Evolutionary conservation across 495 filamentous ascomycete genomes (phyloP).

Genomic region (Penicillium chermesinum): DNA sequence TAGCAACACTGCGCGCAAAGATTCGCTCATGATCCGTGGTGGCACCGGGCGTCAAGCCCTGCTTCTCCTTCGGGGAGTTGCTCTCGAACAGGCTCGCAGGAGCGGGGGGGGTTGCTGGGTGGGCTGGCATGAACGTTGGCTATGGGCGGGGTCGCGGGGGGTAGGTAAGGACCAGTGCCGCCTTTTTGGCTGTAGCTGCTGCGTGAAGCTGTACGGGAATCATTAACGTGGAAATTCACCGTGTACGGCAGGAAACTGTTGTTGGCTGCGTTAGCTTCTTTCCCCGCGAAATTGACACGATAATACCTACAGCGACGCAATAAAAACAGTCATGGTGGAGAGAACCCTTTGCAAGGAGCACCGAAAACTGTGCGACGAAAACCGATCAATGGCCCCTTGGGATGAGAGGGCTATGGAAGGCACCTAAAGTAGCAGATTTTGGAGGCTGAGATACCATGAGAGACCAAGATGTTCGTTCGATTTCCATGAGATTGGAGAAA

Average conservation of each 20-base stretch:
- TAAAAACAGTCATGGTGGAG: conserved; percentile 70
- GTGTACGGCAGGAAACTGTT: conserved; percentile 85
- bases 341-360: conserved; percentile 2
- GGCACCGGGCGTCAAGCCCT: conserved; percentile 51
- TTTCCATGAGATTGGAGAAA: conserved; percentile 1
- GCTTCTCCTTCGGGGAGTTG: conserved; percentile 34
- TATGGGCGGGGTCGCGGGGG: conserved; percentile 21
- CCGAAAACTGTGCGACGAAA: not conserved
- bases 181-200: not conserved
- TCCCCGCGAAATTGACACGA: not conserved
- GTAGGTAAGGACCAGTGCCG: conserved; percentile 9
- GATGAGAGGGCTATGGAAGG: conserved; percentile 9
- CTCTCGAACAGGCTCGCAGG: conserved; percentile 37
- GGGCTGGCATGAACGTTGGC: conserved; percentile 25
- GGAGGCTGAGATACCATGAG: conserved; percentile 5
- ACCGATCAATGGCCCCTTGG: not conserved
- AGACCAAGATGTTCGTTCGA: not conserved
- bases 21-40: conserved; percentile 56
- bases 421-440: conserved; percentile 12
- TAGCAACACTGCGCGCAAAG: conserved; percentile 44
- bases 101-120: conserved; percentile 31
- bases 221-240: conserved; percentile 60
- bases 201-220: conserved; percentile 12
- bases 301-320: conserved; percentile 73
- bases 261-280: not conserved